Conservation (phyloP, 139 green algal genomes). For the Chlorokybus atmophyticus region DNA sequence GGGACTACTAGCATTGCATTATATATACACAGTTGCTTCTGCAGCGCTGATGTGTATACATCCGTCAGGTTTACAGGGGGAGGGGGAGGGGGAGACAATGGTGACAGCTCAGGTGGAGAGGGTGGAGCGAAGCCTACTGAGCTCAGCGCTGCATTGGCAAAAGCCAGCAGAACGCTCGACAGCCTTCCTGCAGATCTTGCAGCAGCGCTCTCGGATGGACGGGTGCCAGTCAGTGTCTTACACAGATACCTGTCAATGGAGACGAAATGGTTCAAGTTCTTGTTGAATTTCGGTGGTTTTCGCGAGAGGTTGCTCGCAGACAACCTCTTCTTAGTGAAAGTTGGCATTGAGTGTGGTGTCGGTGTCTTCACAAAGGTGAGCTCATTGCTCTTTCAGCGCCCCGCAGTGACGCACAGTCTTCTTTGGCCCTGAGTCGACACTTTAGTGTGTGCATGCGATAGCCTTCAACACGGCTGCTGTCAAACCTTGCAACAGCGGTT, state of each 20-base stretch:
- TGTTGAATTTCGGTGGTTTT: conserved; percentile 53
- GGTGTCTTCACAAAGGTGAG: conserved; percentile 78
- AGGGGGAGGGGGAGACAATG: not conserved
- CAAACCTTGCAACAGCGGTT: too few species aligned
- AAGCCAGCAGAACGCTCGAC: conserved; percentile 3
- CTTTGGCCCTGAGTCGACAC: too few species aligned
- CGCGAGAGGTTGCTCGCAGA: conserved; percentile 84
- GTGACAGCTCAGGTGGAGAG: not conserved
- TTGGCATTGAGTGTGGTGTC: conserved; percentile 71
- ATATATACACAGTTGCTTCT: too few species aligned
- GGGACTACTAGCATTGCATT: too few species aligned
- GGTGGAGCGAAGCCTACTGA: not conserved
- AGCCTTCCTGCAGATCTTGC: conserved; percentile 24
- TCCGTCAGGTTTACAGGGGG: too few species aligned
- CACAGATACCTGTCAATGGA: conserved; percentile 16
- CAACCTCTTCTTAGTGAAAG: conserved; percentile 78
- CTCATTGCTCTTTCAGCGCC: not conserved
- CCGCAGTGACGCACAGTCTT: too few species aligned
- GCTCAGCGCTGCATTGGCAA: not conserved
- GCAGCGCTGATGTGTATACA: too few species aligned
- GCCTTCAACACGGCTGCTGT: too few species aligned
- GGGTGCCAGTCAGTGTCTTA: conserved; percentile 16
- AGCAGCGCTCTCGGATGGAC: conserved; percentile 9
- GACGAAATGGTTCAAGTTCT: conserved; percentile 9
- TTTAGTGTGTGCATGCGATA: too few species aligned